phyloP scores from a whole-genome alignment of 2,329 filamentous ascomycete genomes.

The Grosmannia serpens region DNA sequence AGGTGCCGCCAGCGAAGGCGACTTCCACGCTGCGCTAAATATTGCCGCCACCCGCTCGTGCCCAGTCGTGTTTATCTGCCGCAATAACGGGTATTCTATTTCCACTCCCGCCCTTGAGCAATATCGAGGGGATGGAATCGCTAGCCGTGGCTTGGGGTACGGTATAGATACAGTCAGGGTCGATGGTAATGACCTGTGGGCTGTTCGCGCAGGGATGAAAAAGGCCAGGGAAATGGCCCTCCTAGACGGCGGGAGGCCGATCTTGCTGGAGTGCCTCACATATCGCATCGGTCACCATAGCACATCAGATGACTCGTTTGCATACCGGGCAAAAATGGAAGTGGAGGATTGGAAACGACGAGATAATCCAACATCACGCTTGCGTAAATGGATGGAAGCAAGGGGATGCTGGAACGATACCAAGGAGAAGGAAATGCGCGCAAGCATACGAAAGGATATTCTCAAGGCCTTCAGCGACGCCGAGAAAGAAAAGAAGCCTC shows the following conservation, averaged over 20 bases:
- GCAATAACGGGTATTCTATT: conserved; percentile 77
- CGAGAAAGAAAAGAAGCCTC: conserved; percentile 69
- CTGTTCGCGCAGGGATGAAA: conserved; percentile 57
- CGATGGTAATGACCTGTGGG: conserved; percentile 74
- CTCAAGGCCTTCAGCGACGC: conserved; percentile 75
- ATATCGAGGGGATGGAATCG: conserved; percentile 73
- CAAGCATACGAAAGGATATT: conserved; percentile 41
- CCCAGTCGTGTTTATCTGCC: conserved; percentile 67
- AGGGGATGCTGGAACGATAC: conserved; percentile 75
- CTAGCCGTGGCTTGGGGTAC: conserved; percentile 64
- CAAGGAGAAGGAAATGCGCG: conserved; percentile 49
- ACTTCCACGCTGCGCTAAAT: conserved; percentile 74
- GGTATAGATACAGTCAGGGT: conserved; percentile 77
- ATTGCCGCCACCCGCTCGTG: conserved; percentile 68
- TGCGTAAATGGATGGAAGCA: conserved; percentile 64
- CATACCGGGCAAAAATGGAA: conserved; percentile 84
- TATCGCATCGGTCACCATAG: conserved; percentile 96
- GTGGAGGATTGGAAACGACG: conserved; percentile 72
- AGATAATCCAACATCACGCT: conserved; percentile 25
- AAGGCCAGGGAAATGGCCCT: conserved; percentile 70
- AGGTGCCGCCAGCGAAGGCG: conserved; percentile 69
- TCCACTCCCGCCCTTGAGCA: conserved; percentile 70
- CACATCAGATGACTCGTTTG: conserved; percentile 93
- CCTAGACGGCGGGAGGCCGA: conserved; percentile 64
- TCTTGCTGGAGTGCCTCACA: conserved; percentile 91